These are phyloP conservation scores for Fusarium sp. DNA, from an alignment of 2,329 filamentous ascomycete species.

Conservation along the genomic window DNA sequence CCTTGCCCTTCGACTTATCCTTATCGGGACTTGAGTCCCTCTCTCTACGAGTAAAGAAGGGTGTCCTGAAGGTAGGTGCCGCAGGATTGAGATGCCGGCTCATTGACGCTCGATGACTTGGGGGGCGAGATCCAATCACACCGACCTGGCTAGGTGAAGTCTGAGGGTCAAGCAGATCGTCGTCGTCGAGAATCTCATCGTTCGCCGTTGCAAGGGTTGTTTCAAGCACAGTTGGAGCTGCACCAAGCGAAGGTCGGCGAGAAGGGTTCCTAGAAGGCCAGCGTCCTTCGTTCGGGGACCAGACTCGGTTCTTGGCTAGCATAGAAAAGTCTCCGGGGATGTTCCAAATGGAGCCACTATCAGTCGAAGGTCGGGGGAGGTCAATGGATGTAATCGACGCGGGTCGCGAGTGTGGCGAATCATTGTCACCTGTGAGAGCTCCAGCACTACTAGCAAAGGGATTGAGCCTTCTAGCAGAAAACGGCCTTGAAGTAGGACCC, in stretches of 20 bases:
- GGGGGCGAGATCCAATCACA: slow-evolving; percentile 83
- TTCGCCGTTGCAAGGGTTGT: slow-evolving; percentile 72
- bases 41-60: slow-evolving; percentile 66
- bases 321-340: slow-evolving; percentile 58
- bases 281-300: slow-evolving; percentile 68
- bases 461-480: slow-evolving; percentile 57
- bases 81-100: slow-evolving; percentile 82
- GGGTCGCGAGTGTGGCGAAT: slow-evolving; percentile 71
- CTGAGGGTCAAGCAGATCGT: slow-evolving; percentile 63
- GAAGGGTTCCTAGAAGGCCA: slow-evolving; percentile 76
- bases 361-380: slow-evolving; percentile 80
- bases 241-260: slow-evolving; percentile 82
- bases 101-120: slow-evolving; percentile 55
- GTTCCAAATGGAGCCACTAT: slow-evolving; percentile 81
- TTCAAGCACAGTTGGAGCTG: slow-evolving; percentile 72
- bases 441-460: slow-evolving; percentile 63
- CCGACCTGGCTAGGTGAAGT: slow-evolving; percentile 69
- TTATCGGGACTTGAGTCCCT: slow-evolving; percentile 47
- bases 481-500: slow-evolving; percentile 49
- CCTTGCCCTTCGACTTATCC: slow-evolving; percentile 47
- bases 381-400: slow-evolving; percentile 76
- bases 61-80: slow-evolving; percentile 86
- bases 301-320: slow-evolving; percentile 68
- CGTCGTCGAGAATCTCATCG: slow-evolving; percentile 71
- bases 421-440: slow-evolving; percentile 63